phyloP scores from a whole-genome alignment of 306 rosid genomes.

The Corylus heterophylla region DNA sequence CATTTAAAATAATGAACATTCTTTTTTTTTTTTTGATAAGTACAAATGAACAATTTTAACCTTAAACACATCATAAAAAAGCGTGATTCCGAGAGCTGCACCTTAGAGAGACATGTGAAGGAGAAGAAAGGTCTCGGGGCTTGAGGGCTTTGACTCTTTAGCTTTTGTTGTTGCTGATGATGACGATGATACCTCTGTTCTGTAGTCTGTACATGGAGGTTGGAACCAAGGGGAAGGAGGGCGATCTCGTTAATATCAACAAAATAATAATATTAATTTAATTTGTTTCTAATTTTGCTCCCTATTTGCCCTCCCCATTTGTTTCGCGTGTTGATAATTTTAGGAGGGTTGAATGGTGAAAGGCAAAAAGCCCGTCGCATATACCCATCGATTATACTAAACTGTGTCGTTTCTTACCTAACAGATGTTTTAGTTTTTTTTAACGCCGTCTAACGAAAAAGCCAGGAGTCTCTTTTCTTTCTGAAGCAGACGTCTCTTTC shows the following conservation, averaged over 20 bases:
- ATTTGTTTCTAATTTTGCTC: neutral
- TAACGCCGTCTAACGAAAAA: too few species aligned
- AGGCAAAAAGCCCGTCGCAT: too few species aligned
- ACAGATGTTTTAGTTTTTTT: too few species aligned
- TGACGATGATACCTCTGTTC: conserved; percentile 53
- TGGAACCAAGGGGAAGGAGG: conserved; percentile 35
- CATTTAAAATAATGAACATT: neutral
- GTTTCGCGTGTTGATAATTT: too few species aligned
- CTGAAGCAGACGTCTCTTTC: too few species aligned
- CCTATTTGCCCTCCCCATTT: too few species aligned
- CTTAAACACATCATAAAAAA: neutral
- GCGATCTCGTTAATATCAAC: conserved; percentile 43
- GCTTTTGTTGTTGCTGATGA: conserved; percentile 55
- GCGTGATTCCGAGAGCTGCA: conserved; percentile 24
- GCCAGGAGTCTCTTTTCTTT: too few species aligned
- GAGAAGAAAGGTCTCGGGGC: conserved; percentile 38
- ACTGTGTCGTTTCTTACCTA: too few species aligned
- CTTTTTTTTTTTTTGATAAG: too few species aligned
- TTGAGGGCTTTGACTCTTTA: conserved; percentile 58
- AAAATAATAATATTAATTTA: neutral
- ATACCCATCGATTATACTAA: too few species aligned
- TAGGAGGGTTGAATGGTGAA: too few species aligned
- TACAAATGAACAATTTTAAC: neutral
- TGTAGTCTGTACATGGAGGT: conserved; percentile 13
- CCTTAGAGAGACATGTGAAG: conserved; percentile 20